Percentiles rank a stretch among this genome's conserved stretches.
Evolutionary conservation across 2,329 filamentous ascomycete species (phyloP).

Genomic region (Colletotrichum lini): DNA sequence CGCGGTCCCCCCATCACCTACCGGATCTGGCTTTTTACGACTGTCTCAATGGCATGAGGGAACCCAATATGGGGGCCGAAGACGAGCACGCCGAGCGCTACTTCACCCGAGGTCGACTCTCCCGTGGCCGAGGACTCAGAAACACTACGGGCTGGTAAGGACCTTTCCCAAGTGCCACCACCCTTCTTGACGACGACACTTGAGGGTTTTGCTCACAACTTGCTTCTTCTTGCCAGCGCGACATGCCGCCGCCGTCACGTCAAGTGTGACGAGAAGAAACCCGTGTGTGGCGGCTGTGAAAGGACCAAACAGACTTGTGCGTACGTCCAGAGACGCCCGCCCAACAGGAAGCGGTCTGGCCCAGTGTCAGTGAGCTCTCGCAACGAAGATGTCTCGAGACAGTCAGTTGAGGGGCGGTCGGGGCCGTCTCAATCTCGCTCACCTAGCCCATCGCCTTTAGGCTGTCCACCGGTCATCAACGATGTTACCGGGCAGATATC

Average conservation of each 20-base stretch:
- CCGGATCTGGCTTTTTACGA: neutral
- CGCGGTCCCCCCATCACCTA: neutral
- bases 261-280: constrained; percentile 48
- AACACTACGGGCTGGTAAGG: constrained; percentile 40
- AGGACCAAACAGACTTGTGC: constrained; percentile 21
- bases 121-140: constrained; percentile 34
- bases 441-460: too few relatives aligned
- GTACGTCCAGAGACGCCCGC: constrained; percentile 19
- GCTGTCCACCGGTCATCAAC: neutral
- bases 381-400: neutral
- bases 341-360: constrained; percentile 9
- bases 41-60: neutral
- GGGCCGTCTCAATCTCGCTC: neutral
- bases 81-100: constrained; percentile 24
- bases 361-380: neutral
- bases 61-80: constrained; percentile 12
- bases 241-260: constrained; percentile 43
- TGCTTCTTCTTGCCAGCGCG: neutral
- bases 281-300: constrained; percentile 42
- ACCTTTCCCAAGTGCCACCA: too few relatives aligned
- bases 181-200: neutral
- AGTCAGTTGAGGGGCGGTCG: neutral
- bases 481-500: neutral
- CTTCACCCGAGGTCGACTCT: constrained; percentile 35
- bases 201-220: neutral